phyloP scores from a whole-genome alignment of 768 basidiomycete genomes.

The Daedaleopsis nitida region DNA sequence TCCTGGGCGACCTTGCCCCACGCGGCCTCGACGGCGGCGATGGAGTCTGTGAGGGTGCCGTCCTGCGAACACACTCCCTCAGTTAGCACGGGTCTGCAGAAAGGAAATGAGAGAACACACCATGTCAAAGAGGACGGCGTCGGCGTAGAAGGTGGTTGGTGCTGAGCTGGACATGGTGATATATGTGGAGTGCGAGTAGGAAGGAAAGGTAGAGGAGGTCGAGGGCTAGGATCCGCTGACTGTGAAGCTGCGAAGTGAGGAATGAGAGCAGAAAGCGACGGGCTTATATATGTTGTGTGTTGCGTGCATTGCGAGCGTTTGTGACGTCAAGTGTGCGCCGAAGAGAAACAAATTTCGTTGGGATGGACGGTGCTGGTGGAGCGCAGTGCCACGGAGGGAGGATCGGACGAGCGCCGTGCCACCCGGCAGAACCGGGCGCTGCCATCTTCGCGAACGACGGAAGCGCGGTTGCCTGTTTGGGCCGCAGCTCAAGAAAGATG shows the following conservation, averaged over 20 bases:
- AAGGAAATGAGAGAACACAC: slow-evolving; percentile 35
- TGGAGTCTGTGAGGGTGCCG: slow-evolving; percentile 74
- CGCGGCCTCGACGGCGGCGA: slow-evolving; percentile 72
- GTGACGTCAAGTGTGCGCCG: slow-evolving; percentile 12
- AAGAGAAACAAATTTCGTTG: slow-evolving; percentile 11
- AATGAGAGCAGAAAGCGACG: neutral
- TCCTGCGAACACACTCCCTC: slow-evolving; percentile 43
- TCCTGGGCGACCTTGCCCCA: slow-evolving; percentile 74
- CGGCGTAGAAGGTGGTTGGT: slow-evolving; percentile 44
- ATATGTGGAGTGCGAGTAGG: neutral
- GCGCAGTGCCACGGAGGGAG: slow-evolving; percentile 7
- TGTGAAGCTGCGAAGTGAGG: slow-evolving; percentile 10
- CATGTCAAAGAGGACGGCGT: slow-evolving; percentile 72
- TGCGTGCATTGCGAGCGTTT: slow-evolving; percentile 1
- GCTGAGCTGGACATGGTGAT: neutral
- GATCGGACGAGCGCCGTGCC: slow-evolving; percentile 12
- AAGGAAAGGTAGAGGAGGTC: neutral
- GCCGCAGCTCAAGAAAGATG: neutral
- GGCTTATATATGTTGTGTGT: slow-evolving; percentile 1
- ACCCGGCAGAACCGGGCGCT: slow-evolving; percentile 7
- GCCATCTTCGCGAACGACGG: slow-evolving; percentile 5
- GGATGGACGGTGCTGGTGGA: slow-evolving; percentile 1
- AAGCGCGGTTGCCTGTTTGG: slow-evolving; percentile 4
- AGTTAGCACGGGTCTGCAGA: slow-evolving; percentile 5
- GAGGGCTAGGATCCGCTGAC: neutral